A percentile compares a stretch with the other conserved stretches of the same genome.
Evolutionary conservation across 2,329 filamentous ascomycete genomes (phyloP).

Genomic region (Ascochyta rabiei): DNA sequence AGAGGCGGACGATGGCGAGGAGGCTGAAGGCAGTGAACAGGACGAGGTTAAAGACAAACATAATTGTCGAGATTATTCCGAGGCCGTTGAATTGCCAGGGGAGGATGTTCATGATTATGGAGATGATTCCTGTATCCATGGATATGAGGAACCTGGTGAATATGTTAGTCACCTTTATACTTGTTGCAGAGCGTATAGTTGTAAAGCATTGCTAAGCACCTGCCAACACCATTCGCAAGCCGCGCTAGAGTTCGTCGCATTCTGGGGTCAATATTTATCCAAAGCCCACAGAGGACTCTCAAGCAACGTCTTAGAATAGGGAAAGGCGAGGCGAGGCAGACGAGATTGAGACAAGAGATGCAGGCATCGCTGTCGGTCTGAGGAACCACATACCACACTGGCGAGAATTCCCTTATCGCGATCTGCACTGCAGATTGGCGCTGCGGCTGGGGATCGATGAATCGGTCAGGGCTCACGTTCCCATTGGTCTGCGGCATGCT

Average conservation of each 20-base stretch:
- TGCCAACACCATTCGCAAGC: neutral
- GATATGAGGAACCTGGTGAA: conserved; percentile 41
- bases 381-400: conserved; percentile 21
- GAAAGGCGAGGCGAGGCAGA: neutral
- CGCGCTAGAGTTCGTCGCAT: neutral
- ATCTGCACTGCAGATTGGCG: conserved; percentile 20
- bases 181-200: neutral
- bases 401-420: conserved; percentile 25
- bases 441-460: conserved; percentile 12
- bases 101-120: conserved; percentile 63
- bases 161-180: neutral
- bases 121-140: conserved; percentile 63
- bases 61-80: conserved; percentile 20
- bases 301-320: neutral
- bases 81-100: conserved; percentile 64
- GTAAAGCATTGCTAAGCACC: conserved; percentile 1
- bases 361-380: neutral
- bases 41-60: conserved; percentile 25
- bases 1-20: conserved; percentile 15
- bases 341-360: neutral
- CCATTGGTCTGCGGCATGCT: conserved; percentile 12
- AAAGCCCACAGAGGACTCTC: neutral
- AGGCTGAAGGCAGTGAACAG: conserved; percentile 20
- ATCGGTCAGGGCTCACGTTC: conserved; percentile 6
- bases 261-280: neutral